Evolutionary conservation across 75 land plant species (phyloP).

Genomic region (Pinus taeda): DNA sequence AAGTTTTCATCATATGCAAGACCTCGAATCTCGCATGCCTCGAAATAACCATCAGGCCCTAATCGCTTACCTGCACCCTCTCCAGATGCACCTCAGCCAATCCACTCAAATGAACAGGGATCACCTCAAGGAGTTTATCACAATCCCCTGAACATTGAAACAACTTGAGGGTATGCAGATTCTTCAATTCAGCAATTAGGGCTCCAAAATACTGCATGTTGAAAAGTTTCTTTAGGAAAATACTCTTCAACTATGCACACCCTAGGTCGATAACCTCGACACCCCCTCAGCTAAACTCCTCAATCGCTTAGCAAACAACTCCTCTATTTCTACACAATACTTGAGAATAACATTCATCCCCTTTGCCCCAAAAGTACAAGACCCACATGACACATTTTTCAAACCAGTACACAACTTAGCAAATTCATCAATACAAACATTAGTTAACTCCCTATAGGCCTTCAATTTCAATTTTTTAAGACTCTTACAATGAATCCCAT

Average conservation of each 20-base stretch:
- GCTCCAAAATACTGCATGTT: slow-evolving; percentile 23
- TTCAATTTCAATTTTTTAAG: slow-evolving; percentile 30
- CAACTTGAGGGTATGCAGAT: too few species aligned
- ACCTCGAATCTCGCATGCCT: too few species aligned
- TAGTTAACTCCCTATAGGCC: slow-evolving; percentile 30
- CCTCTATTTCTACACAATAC: slow-evolving; percentile 25
- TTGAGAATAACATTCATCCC: slow-evolving; percentile 30
- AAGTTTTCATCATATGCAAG: too few species aligned
- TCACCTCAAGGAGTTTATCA: too few species aligned
- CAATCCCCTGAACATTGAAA: too few species aligned
- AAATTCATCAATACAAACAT: slow-evolving; percentile 25
- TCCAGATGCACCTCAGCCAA: too few species aligned
- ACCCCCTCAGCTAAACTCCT: slow-evolving; percentile 5
- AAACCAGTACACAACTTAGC: slow-evolving; percentile 18
- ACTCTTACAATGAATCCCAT: slow-evolving; percentile 21
- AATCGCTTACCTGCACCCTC: too few species aligned
- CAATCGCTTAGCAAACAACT: slow-evolving; percentile 31
- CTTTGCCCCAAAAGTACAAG: slow-evolving; percentile 33
- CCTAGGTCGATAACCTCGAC: slow-evolving; percentile 22
- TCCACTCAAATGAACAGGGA: too few species aligned
- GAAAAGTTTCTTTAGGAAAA: slow-evolving; percentile 35
- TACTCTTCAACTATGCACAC: slow-evolving; percentile 12
- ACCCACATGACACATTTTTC: slow-evolving; percentile 30
- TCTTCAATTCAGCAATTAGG: too few species aligned
- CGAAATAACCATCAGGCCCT: too few species aligned